Evolutionary conservation across 1,284 basidiomycete species (phyloP), one percentile per base, ranked within the genome.

Genomic region (Mycena citricolor): DNA sequence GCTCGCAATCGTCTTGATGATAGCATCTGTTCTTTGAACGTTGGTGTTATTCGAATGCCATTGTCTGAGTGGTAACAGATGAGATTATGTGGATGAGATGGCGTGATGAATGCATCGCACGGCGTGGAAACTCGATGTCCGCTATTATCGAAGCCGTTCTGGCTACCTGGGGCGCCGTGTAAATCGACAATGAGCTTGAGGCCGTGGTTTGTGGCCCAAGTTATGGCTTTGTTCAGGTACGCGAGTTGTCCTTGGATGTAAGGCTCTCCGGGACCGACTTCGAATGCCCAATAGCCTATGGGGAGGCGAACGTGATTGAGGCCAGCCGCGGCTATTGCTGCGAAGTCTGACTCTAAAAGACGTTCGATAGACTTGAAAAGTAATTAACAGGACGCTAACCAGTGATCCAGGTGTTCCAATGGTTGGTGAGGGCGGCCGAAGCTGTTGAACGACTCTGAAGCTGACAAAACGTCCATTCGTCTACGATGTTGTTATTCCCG

Each of bases 211-310:
- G 69, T 60, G 4, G 91, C 90, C 94, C 94, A 97, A 2, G 62
- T 66, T 31, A 91, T 77, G 0, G 91, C 93, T 37, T 79, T 74
- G 49, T 71, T 59, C n/a, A 89, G 67, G 65, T 87, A 90, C 14
- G 80, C 72, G 34, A 85, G 65, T 61, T 90, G 87, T 14, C 91
- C 89, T 68, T 84, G 80, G 52, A 92, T 79, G 67, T 81, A 97
- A 0, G 91, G 92, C 58, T 95, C 91, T 8, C 85, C 90, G 4
- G 39, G 30, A 17, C 77, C 76, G 17, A 89, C 80, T 41, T 94
- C 88, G 55, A 90, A 92, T 1, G 93, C 93, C 94, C 94, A 97
- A 63, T 86, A 92, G 17, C 52, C 90, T 51, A 97, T 88, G 3
- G 93, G 93, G 29, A 97, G 68, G 28, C 93, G 81, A 49, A 93